These are phyloP conservation scores for Ceratocystis destructans DNA, from an alignment of 2,329 filamentous ascomycete genomes.

Conservation along the genomic window DNA sequence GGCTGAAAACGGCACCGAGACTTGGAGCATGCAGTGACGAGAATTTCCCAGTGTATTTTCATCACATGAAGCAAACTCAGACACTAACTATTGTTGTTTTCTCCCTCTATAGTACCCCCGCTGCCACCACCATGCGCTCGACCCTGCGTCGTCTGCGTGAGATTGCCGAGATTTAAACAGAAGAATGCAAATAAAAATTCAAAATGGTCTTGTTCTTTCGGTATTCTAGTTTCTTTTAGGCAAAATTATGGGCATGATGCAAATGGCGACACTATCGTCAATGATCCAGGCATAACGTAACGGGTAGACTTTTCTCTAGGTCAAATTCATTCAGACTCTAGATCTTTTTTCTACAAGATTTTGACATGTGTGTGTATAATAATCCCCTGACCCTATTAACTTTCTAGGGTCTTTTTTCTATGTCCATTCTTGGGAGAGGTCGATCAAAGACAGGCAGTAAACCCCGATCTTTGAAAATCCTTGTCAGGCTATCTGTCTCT, in stretches of 20 bases:
- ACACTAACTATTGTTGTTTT: constrained; percentile 23
- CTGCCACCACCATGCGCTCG: constrained; percentile 85
- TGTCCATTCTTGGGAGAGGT: neutral
- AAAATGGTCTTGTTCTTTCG: constrained; percentile 19
- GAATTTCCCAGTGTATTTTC: neutral
- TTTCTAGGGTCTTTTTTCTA: neutral
- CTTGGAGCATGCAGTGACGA: neutral
- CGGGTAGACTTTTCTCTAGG: constrained; percentile 17
- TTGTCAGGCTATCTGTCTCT: no score
- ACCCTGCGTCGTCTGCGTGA: constrained; percentile 95
- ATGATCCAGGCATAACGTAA: constrained; percentile 19
- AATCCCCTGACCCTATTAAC: neutral
- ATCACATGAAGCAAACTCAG: neutral
- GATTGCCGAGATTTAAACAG: constrained; percentile 80
- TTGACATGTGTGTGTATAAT: constrained; percentile 10
- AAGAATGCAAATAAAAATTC: constrained; percentile 22
- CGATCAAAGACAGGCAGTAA: no score
- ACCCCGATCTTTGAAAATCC: no score
- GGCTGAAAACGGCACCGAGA: no score
- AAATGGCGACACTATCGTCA: constrained; percentile 16
- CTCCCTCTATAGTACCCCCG: constrained; percentile 57
- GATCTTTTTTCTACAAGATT: constrained; percentile 12
- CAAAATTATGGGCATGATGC: constrained; percentile 18
- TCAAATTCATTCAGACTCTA: constrained; percentile 19
- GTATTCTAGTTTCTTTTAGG: constrained; percentile 12